Evolutionary conservation across 1,284 basidiomycete species (phyloP).

Genomic region (Athelia psychrophila): DNA sequence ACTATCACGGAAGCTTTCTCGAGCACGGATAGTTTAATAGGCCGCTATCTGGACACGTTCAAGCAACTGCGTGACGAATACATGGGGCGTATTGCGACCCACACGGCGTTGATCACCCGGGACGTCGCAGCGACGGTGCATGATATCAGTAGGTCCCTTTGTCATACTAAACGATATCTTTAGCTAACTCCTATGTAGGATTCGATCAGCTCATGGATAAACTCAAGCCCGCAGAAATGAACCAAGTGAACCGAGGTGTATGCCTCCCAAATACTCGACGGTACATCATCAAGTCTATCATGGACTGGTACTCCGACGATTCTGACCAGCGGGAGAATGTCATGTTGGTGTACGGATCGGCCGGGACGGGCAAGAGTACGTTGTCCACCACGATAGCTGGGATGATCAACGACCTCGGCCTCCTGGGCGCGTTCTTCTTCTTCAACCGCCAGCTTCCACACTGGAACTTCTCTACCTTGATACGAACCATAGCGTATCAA

Average conservation of each 20-base stretch:
- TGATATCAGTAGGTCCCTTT: neutral
- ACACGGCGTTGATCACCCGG: neutral
- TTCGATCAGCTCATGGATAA: neutral
- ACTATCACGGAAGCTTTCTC: neutral
- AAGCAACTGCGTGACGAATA: neutral
- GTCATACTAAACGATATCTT: too few species aligned
- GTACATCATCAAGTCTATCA: neutral
- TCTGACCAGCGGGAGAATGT: neutral
- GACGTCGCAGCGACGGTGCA: neutral
- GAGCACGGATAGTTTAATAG: neutral
- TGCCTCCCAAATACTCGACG: neutral
- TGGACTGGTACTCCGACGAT: neutral
- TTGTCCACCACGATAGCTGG: neutral
- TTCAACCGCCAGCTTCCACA: neutral
- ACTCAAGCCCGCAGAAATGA: neutral
- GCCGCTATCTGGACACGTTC: neutral
- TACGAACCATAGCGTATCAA: neutral
- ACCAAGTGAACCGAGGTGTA: neutral
- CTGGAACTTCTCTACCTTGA: neutral
- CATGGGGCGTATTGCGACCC: neutral
- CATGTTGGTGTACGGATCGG: neutral
- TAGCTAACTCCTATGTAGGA: neutral
- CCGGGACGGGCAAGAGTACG: neutral
- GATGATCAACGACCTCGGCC: neutral
- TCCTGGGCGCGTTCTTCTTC: neutral